These are phyloP conservation scores for Penicillium parvum DNA, from an alignment of 495 filamentous ascomycete genomes.

Conservation along the genomic window DNA sequence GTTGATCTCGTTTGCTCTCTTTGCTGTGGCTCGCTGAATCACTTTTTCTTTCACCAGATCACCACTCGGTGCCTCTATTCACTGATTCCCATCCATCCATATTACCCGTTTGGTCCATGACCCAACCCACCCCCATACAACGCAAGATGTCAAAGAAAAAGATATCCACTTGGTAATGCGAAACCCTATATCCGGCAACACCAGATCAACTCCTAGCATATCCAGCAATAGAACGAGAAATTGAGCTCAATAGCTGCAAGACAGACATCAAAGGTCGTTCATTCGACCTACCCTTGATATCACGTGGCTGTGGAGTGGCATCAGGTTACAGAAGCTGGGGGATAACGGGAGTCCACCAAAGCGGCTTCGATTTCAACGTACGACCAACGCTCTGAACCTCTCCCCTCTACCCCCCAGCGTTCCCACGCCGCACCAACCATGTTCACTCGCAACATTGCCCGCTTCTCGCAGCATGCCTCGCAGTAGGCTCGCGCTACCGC, in stretches of 20 bases:
- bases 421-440: conserved; percentile 42
- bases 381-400: too few relatives aligned
- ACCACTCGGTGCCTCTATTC: too few relatives aligned
- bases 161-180: conserved; percentile 86
- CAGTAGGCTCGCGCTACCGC: conserved; percentile 57
- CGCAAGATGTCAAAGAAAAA: too few relatives aligned
- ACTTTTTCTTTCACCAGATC: too few relatives aligned
- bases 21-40: too few relatives aligned
- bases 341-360: conserved; percentile 45
- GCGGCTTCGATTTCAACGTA: conserved; percentile 33
- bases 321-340: conserved; percentile 41
- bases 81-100: conserved; percentile 57
- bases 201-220: conserved; percentile 11
- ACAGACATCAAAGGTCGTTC: not conserved
- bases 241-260: not conserved
- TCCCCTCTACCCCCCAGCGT: conserved; percentile 17
- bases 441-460: conserved; percentile 57
- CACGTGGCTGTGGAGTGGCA: conserved; percentile 36
- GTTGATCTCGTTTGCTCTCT: too few relatives aligned
- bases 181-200: conserved; percentile 55
- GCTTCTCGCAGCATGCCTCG: conserved; percentile 54
- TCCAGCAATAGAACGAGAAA: conserved; percentile 1
- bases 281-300: not conserved
- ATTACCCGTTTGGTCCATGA: conserved; percentile 72
- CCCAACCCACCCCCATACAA: not conserved